Evolutionary conservation across 768 basidiomycete genomes (phyloP).

Genomic region (Leccinum boreale): DNA sequence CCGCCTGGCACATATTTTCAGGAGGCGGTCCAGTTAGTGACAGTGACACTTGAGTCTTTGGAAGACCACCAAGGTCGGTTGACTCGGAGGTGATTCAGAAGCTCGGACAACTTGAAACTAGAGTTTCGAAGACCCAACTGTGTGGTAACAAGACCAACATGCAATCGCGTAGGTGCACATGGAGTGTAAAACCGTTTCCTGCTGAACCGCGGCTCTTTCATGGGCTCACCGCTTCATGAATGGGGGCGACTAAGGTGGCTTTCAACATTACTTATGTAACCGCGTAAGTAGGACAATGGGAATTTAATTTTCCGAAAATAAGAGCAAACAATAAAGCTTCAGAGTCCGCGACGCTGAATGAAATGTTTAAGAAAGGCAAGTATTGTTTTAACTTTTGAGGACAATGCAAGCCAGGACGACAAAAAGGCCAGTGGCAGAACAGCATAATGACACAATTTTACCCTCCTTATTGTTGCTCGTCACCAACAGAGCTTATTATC

Average conservation of each 20-base stretch:
- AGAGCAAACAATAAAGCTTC: slow-evolving; percentile 9
- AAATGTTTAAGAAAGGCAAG: slow-evolving; percentile 11
- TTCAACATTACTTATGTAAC: neutral
- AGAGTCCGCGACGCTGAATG: slow-evolving; percentile 21
- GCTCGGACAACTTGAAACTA: neutral
- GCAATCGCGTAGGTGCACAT: neutral
- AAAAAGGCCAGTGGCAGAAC: slow-evolving; percentile 16
- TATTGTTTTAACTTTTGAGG: slow-evolving; percentile 20
- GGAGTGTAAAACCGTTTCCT: neutral
- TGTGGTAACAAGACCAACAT: neutral
- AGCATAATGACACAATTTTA: slow-evolving; percentile 8
- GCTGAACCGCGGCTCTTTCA: neutral
- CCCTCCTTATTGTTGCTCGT: slow-evolving; percentile 15
- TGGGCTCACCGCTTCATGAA: neutral
- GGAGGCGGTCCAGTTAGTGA: neutral
- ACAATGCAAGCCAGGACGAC: slow-evolving; percentile 23
- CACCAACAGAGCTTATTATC: slow-evolving; percentile 10
- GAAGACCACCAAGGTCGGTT: neutral
- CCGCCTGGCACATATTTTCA: neutral
- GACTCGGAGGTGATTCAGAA: neutral
- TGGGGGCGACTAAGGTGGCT: neutral
- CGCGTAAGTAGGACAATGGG: neutral
- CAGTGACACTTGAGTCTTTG: neutral
- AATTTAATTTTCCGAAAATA: slow-evolving; percentile 6
- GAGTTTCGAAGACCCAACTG: neutral